Conservation (phyloP, 805 yeast genomes). For the Kodamaea hsintzibuensis region DNA sequence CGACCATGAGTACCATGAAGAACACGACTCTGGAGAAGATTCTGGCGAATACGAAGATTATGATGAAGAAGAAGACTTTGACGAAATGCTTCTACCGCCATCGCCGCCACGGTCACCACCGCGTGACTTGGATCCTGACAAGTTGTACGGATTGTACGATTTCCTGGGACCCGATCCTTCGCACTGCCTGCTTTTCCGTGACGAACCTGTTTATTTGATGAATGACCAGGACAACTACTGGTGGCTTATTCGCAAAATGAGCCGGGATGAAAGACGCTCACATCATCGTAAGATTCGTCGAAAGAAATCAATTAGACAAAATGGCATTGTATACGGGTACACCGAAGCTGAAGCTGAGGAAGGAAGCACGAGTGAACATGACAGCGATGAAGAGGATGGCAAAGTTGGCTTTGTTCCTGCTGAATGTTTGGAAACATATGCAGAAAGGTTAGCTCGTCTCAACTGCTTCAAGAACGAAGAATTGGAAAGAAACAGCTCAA, state of each 20-base stretch:
- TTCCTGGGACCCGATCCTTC: constrained; percentile 92
- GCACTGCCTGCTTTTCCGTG: constrained; percentile 76
- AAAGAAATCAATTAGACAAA: constrained; percentile 8
- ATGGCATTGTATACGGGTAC: constrained; percentile 10
- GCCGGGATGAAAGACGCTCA: constrained; percentile 35
- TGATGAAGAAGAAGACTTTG: constrained; percentile 19
- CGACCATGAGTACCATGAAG: constrained; percentile 3
- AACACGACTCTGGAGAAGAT: constrained; percentile 1
- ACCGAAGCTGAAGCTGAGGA: constrained; percentile 14
- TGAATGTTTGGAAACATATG: constrained; percentile 87
- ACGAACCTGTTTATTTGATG: constrained; percentile 78
- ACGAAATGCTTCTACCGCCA: constrained; percentile 47
- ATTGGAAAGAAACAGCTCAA: constrained; percentile 33
- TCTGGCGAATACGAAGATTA: constrained; percentile 9
- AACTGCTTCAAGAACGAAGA: constrained; percentile 93
- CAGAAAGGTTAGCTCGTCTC: constrained; percentile 85
- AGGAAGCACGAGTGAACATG: constrained; percentile 16
- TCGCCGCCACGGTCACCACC: constrained; percentile 83
- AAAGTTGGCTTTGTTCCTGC: constrained; percentile 96
- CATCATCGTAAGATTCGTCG: constrained; percentile 21
- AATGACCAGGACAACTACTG: constrained; percentile 93
- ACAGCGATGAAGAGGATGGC: constrained; percentile 51
- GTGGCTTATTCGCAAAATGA: constrained; percentile 77
- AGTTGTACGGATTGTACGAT: constrained; percentile 82
- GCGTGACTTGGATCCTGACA: constrained; percentile 75